Evolutionary conservation across 495 filamentous ascomycete genomes (phyloP), one percentile per base, ranked within the genome.

Genomic region (Hyaloscypha hepaticicola): DNA sequence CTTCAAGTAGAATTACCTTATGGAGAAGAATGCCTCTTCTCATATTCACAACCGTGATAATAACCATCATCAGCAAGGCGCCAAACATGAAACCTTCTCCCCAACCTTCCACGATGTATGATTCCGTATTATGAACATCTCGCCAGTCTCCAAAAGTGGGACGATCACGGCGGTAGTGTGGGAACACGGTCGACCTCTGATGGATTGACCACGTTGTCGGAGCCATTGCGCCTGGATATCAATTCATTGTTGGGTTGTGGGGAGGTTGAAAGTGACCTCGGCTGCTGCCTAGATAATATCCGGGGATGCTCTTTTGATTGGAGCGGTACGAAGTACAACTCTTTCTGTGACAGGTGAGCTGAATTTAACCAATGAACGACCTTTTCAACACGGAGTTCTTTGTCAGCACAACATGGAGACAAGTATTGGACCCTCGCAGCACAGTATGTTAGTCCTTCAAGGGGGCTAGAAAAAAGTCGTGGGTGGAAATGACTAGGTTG

Each of bases 61-160:
- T 77, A 16, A 74, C 70, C 79, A 82, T 81, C 25, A 82, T 74
- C 2, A 82, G n/a, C 41, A 82, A 55, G n/a, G 75, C 75, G 0
- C 79, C 79, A 1, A 81, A 69, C 78, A 83, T 77, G 52, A 78
- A 66, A 12, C 79, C 80, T 65, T 83, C 78, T 19, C 74, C 76
- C 80, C 80, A 83, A 60, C 76, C 78, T 63, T 83, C 79, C 5
- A 83, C 71, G 33, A 80, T 73, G 19, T 11, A 41, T 41, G 38
- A 41, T 14, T 41, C 38, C 2, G 38, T 41, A 16, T 41, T 41
- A 14, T 41, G 38, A 41, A 41, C 38, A 41, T 41, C 38, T 41
- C 38, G 38, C 38, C 38, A 41, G 14, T 41, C 38, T 41, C 38
- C 38, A 41, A 12, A 41, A 14, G 38, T 41, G 19, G 38, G 38